Evolutionary conservation across 2,329 filamentous ascomycete genomes (phyloP), one percentile per base, ranked within the genome.

Genomic region (Arthrobotrys conoides): DNA sequence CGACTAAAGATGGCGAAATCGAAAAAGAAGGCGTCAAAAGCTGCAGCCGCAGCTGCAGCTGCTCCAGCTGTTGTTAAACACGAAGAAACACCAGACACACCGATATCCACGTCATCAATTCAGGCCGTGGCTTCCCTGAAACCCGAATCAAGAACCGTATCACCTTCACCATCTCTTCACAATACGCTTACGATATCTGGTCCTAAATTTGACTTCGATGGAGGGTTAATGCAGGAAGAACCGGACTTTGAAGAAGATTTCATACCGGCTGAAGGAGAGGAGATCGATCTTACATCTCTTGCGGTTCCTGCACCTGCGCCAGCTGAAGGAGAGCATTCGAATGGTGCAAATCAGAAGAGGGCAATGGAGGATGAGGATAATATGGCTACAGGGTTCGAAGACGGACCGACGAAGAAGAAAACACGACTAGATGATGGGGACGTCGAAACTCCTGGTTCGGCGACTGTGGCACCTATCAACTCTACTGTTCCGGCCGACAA

Each of bases 171-270:
- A 8, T 55, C 73, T 14, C 70, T 57, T 2, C 63, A 68, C 8
- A 53, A 57, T 8, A 65, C 33, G 1, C 30, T 61, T 8, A 49
- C 63, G 8, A 41, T 51, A 9, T 71, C 27, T 33, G 22, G 44
- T n/a, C 68, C 51, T 1, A 61, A 48, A 20, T 63, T 20, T 65
- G 76, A 75, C 27, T 71, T 70, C 20, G 76, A 79, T 44, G 76
- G 76, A 22, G 76, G 57, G 2, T 30, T 79, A 20, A 51, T 79
- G 46, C 71, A 70, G 38, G 76, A 79, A n/a, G 76, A 79, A 49
- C 76, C 76, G 0, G 76, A 79, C 8, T 79, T 79, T 18, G 65
- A 75, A 24, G 76, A 79, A 38, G 76, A 79, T 53, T 79, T 79
- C 12, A 65, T 75, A n/a, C 76, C 76, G 3, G 76, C 68, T 5